These are phyloP conservation scores for Barbarea vulgaris DNA, from an alignment of 345 rosid species.

Conservation along the genomic window DNA sequence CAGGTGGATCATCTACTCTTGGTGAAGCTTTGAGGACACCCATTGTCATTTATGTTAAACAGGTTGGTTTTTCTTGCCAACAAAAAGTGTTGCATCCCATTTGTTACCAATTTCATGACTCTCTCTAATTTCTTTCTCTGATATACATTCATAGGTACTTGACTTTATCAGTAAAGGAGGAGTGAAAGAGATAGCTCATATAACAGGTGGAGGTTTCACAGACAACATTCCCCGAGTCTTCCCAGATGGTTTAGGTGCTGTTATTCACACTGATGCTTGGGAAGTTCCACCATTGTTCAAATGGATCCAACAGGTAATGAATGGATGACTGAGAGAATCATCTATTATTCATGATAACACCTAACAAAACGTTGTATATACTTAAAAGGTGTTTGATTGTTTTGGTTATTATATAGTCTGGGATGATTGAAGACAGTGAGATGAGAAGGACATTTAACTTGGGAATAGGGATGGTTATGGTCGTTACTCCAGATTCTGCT, in stretches of 20 bases:
- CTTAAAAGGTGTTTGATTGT: not conserved
- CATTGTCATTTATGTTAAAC: constrained; percentile 76
- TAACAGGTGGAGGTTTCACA: constrained; percentile 91
- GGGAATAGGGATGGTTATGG: constrained; percentile 89
- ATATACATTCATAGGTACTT: constrained; percentile 52
- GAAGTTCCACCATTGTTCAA: constrained; percentile 65
- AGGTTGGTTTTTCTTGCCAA: constrained; percentile 47
- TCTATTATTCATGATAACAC: not conserved
- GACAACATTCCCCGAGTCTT: constrained; percentile 90
- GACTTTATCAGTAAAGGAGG: constrained; percentile 77
- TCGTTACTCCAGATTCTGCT: constrained; percentile 60
- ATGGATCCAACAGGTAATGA: constrained; percentile 78
- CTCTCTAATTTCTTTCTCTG: too few relatives aligned
- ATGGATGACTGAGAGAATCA: not conserved
- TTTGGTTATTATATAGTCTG: constrained; percentile 44
- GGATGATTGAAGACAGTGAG: constrained; percentile 68
- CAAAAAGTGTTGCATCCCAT: not conserved
- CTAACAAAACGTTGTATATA: not conserved
- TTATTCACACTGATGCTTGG: constrained; percentile 67
- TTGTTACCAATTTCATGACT: not conserved
- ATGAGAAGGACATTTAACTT: constrained; percentile 80
- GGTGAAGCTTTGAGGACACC: too few relatives aligned
- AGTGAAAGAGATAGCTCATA: constrained; percentile 82
- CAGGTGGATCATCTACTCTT: constrained; percentile 55
- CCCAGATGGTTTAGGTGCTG: constrained; percentile 77